Percentiles rank a stretch among this genome's conserved stretches.
phyloP scores from a whole-genome alignment of 345 rosid species.

The Hibiscus tridactylites region DNA sequence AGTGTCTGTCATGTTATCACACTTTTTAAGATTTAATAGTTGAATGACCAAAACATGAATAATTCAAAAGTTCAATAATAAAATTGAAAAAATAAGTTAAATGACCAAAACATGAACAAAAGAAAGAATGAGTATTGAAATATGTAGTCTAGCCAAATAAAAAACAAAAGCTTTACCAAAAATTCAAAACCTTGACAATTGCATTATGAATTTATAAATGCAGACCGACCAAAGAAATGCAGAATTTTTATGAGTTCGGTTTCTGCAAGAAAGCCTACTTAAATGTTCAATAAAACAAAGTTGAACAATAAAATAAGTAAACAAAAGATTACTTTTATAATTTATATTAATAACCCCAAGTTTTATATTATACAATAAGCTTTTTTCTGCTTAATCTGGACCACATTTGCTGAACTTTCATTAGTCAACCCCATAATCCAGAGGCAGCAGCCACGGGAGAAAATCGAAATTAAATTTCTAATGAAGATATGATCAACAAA shows the following conservation, averaged over 20 bases:
- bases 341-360: slow-evolving; percentile 25
- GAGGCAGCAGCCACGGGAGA: slow-evolving; percentile 7
- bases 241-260: neutral
- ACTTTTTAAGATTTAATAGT: too few species aligned
- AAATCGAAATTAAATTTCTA: neutral
- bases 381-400: slow-evolving; percentile 4
- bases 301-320: neutral
- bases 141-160: too few species aligned
- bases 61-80: too few species aligned
- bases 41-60: too few species aligned
- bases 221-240: neutral
- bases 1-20: too few species aligned
- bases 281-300: slow-evolving; percentile 11
- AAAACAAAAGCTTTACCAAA: neutral
- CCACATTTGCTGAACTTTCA: slow-evolving; percentile 9
- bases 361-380: neutral
- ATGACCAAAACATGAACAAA: too few species aligned
- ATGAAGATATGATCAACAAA: neutral
- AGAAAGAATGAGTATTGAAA: too few species aligned
- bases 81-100: too few species aligned
- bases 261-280: slow-evolving; percentile 8
- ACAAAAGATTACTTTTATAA: slow-evolving; percentile 11
- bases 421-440: neutral
- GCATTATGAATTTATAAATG: neutral
- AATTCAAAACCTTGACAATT: neutral